Percentiles rank a stretch among this genome's conserved stretches.
These are phyloP conservation scores for Aspergillus carbonarius DNA, from an alignment of 2,329 filamentous ascomycete species.

Conservation along the genomic window DNA sequence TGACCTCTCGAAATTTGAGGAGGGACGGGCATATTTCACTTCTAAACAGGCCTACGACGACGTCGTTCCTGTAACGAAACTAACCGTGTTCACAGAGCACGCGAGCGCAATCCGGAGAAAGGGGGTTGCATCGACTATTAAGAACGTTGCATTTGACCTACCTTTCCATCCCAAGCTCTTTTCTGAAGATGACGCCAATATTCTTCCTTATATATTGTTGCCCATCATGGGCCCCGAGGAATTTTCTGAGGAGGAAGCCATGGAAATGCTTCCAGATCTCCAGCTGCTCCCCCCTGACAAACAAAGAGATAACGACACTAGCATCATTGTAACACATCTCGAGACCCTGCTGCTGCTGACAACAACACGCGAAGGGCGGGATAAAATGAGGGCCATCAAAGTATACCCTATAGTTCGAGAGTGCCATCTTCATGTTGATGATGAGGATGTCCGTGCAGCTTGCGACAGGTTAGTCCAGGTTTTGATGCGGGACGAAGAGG, in stretches of 20 bases:
- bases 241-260: constrained; percentile 80
- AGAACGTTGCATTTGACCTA: constrained; percentile 86
- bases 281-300: constrained; percentile 90
- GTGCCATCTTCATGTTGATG: constrained; percentile 72
- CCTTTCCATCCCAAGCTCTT: constrained; percentile 70
- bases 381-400: constrained; percentile 70
- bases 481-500: constrained; percentile 75
- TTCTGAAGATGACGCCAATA: constrained; percentile 69
- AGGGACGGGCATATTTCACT: constrained; percentile 74
- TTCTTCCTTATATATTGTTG: constrained; percentile 84
- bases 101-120: constrained; percentile 77
- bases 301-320: constrained; percentile 71
- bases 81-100: constrained; percentile 94
- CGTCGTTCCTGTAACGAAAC: constrained; percentile 85
- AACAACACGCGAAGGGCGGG: constrained; percentile 71
- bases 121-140: constrained; percentile 95
- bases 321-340: constrained; percentile 80
- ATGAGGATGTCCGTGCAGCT: constrained; percentile 78
- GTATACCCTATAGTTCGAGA: constrained; percentile 90
- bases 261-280: constrained; percentile 84
- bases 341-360: constrained; percentile 85
- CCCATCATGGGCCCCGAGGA: constrained; percentile 87
- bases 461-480: constrained; percentile 90
- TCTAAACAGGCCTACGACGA: constrained; percentile 72
- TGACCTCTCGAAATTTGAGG: constrained; percentile 78